phyloP scores from a whole-genome alignment of 2,329 filamentous ascomycete species.

The Didymella arachidicola region DNA sequence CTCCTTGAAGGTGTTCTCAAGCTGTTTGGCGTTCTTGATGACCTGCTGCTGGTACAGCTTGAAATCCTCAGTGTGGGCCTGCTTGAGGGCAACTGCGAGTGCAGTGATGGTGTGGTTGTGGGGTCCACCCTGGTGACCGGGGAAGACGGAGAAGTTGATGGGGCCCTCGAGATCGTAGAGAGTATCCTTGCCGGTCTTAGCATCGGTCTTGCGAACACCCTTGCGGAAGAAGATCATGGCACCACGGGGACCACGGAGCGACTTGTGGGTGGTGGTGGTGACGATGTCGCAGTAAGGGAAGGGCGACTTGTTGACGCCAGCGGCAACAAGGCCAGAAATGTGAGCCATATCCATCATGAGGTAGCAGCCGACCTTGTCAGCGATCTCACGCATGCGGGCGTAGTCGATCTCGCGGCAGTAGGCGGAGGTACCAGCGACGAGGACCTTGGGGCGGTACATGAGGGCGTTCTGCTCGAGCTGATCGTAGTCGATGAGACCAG shows the following conservation, averaged over 20 bases:
- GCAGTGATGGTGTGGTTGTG: conserved; percentile 99
- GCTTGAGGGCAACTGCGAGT: conserved; percentile 90
- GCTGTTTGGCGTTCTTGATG: conserved; percentile 86
- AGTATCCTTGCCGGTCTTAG: conserved; percentile 85
- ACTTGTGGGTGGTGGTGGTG: conserved; percentile 98
- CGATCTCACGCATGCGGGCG: conserved; percentile 86
- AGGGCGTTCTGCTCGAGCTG: conserved; percentile 85
- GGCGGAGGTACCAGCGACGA: conserved; percentile 92
- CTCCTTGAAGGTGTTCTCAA: conserved; percentile 71
- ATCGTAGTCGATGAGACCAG: conserved; percentile 94
- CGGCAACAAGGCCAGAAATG: conserved; percentile 92
- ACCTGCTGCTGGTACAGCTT: conserved; percentile 91
- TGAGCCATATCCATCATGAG: conserved; percentile 96
- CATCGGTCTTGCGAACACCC: conserved; percentile 81
- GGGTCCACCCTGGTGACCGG: conserved; percentile 95
- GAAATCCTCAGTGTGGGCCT: conserved; percentile 89
- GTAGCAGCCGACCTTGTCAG: conserved; percentile 90
- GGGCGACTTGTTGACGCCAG: conserved; percentile 87
- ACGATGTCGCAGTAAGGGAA: conserved; percentile 93
- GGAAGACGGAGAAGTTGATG: conserved; percentile 97
- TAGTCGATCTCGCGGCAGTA: conserved; percentile 98
- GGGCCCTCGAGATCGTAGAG: conserved; percentile 90
- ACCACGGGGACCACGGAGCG: conserved; percentile 89
- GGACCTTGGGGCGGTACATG: conserved; percentile 92
- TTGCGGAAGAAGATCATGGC: conserved; percentile 99